Evolutionary conservation across 805 yeast genomes (phyloP).

Genomic region (Naumovozyma dairenensis): DNA sequence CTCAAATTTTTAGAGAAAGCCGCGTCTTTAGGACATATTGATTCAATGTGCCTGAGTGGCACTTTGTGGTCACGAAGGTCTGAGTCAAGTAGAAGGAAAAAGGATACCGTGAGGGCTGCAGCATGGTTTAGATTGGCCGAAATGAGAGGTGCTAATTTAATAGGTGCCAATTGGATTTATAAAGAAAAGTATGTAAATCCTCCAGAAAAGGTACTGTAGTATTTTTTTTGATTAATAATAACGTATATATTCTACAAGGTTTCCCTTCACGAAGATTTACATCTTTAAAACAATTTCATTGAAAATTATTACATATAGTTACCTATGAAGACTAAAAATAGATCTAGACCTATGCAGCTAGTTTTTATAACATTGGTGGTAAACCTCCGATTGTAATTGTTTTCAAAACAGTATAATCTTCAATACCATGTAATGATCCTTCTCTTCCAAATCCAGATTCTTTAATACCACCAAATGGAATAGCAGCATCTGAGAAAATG

Average conservation of each 20-base stretch:
- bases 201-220: too few relatives aligned
- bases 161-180: conserved; percentile 69
- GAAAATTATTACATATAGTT: too few relatives aligned
- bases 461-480: conserved; percentile 57
- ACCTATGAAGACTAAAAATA: too few relatives aligned
- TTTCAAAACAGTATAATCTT: conserved; percentile 47
- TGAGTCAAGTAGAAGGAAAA: conserved; percentile 38
- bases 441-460: conserved; percentile 66
- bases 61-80: conserved; percentile 53
- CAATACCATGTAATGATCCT: conserved; percentile 53
- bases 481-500: conserved; percentile 42
- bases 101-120: conserved; percentile 53
- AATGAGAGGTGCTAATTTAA: conserved; percentile 45
- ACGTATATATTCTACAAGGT: too few relatives aligned
- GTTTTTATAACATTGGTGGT: conserved; percentile 4
- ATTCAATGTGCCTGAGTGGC: conserved; percentile 64
- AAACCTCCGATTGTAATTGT: conserved; percentile 39
- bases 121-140: conserved; percentile 63
- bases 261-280: too few relatives aligned
- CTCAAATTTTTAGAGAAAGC: conserved; percentile 52
- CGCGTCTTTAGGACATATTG: conserved; percentile 56
- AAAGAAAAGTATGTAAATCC: conserved; percentile 48
- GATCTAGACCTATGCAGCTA: not conserved
- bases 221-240: too few relatives aligned
- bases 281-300: too few relatives aligned